These are phyloP conservation scores for Akanthomyces uredinophilus DNA, from an alignment of 2,329 filamentous ascomycete species.

Conservation along the genomic window DNA sequence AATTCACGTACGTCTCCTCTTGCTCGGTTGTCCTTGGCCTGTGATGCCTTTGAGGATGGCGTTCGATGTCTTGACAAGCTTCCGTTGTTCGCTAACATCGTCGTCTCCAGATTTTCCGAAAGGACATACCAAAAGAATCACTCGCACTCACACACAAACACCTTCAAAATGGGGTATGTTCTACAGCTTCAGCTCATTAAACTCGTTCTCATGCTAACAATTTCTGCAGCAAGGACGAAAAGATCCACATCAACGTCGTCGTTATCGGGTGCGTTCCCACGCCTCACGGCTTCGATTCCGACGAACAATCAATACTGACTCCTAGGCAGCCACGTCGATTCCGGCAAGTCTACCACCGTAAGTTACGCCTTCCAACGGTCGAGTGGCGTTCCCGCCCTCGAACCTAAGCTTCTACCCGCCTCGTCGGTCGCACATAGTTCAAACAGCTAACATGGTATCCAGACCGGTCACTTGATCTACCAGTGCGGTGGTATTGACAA, in stretches of 20 bases:
- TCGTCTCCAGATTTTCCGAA: constrained; percentile 21
- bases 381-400: neutral
- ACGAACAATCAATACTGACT: constrained; percentile 20
- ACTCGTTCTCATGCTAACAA: constrained; percentile 15
- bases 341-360: constrained; percentile 98
- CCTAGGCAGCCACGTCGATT: constrained; percentile 79
- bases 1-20: constrained; percentile 30
- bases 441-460: constrained; percentile 28
- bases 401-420: constrained; percentile 15
- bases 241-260: constrained; percentile 96
- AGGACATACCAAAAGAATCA: constrained; percentile 19
- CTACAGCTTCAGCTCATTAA: neutral
- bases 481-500: constrained; percentile 99
- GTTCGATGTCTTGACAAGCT: neutral
- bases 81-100: constrained; percentile 17
- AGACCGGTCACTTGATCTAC: constrained; percentile 94
- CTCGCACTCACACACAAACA: constrained; percentile 20
- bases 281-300: constrained; percentile 27
- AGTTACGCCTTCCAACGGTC: constrained; percentile 34
- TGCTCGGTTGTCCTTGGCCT: neutral
- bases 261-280: constrained; percentile 62
- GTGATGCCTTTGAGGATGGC: neutral
- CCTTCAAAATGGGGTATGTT: constrained; percentile 34
- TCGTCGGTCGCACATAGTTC: neutral
- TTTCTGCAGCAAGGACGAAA: constrained; percentile 77